Base-by-base conservation (phyloP, 306 rosid species). In the Lagenaria siceraria region DNA sequence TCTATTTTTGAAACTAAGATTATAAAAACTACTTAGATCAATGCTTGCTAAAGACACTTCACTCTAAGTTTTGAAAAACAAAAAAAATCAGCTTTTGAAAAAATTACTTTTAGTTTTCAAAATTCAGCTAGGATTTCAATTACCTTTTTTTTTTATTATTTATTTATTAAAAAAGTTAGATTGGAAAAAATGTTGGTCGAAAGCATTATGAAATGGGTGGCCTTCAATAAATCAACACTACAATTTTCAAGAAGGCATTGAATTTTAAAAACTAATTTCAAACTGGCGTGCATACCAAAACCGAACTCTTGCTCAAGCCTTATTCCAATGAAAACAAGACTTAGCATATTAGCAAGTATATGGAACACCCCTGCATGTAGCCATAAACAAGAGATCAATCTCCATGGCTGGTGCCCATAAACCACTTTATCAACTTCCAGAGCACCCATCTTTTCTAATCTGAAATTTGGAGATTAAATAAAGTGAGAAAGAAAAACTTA, bases 361-460 rank as follows among this genome's bases (percentile, higher is more conserved):
- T 78, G 81, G 66, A 78, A 78, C 15, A 78, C 63, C 49, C 81
- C 81, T 48, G 81, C 81, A 53, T 78, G 81, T 52, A 78, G 49
- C 81, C 81, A 78, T 15, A 78, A 35, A 65, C 81, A 78, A 66
- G 81, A 78, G 52, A 78, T 49, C 65, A 78, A 53, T 33, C 81
- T 69, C 81, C 80, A 78, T 65, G 75, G 63, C 72, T 78, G 80
- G 73, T 46, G 80, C n/a, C 63, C 64, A 33, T 12, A 13, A 29
- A 52, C 76, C 65, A 78, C 80, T 78, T 65, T 65, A 78, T 78
- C 65, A 52, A 78, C 63, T 46, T 63, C 75, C 29, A 78, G 75
- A 78, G 75, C 80, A 49, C 80, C 80, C 80, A 78, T 78, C 22
- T 78, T 33, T 69, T 64, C 80, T 78, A 78, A 65, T 52, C 80